Conservation (phyloP, 768 basidiomycete genomes). For the Rickenella mellea region DNA sequence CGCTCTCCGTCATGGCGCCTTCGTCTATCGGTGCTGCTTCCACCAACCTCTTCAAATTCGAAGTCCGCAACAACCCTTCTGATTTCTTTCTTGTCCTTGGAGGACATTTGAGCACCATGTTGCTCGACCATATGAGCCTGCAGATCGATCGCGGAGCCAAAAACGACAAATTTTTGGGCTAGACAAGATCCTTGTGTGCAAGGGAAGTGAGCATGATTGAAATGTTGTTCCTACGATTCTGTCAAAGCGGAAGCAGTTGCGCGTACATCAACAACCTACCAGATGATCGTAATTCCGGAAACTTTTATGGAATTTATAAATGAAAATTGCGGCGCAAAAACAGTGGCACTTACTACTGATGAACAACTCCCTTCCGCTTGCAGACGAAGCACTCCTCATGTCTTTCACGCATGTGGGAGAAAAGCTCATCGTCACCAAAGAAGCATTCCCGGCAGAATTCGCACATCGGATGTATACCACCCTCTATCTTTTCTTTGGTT, state of each 20-base stretch:
- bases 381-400: constrained; percentile 98
- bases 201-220: constrained; percentile 64
- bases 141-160: constrained; percentile 77
- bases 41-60: constrained; percentile 54
- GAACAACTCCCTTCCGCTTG: constrained; percentile 65
- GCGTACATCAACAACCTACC: constrained; percentile 25
- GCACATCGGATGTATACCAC: constrained; percentile 70
- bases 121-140: constrained; percentile 86
- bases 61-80: constrained; percentile 57
- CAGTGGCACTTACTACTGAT: constrained; percentile 68
- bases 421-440: constrained; percentile 91
- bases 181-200: constrained; percentile 70
- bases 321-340: constrained; percentile 1
- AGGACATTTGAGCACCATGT: constrained; percentile 66
- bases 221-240: constrained; percentile 56
- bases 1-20: constrained; percentile 36
- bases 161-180: constrained; percentile 90
- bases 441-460: constrained; percentile 90
- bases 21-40: constrained; percentile 31
- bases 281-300: constrained; percentile 73
- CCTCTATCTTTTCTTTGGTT: constrained; percentile 51
- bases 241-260: background rate
- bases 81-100: constrained; percentile 60
- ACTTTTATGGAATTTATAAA: constrained; percentile 26
- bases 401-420: constrained; percentile 80